These are phyloP conservation scores for Phytophthora pini DNA, from an alignment of 352 stramenopile genomes.

Conservation along the genomic window DNA sequence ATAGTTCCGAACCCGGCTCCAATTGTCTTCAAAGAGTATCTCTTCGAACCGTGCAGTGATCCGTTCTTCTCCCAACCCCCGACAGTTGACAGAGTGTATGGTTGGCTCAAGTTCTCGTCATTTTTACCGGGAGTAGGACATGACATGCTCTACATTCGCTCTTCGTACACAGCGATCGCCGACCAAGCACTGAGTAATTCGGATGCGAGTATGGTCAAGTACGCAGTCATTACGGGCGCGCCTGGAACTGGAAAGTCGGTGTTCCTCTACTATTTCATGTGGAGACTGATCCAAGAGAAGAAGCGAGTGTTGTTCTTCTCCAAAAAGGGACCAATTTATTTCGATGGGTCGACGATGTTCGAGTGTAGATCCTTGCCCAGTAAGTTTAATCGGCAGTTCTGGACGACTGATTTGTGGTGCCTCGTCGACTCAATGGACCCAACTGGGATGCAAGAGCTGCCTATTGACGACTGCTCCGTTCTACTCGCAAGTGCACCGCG, in stretches of 20 bases:
- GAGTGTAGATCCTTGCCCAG: slow-evolving; percentile 12
- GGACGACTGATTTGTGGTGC: slow-evolving; percentile 38
- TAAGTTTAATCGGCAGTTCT: slow-evolving; percentile 10
- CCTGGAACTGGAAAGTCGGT: not conserved
- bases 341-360: slow-evolving; percentile 32
- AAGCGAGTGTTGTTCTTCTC: slow-evolving; percentile 1
- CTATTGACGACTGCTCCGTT: not conserved
- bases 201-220: not conserved
- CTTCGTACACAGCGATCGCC: not conserved
- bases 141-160: not conserved
- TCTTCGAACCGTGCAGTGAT: not conserved
- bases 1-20: not conserved
- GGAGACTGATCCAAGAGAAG: too few species aligned
- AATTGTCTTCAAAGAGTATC: not conserved
- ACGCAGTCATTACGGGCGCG: not conserved
- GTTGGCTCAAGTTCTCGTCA: not conserved
- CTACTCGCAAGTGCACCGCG: not conserved
- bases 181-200: not conserved
- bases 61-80: not conserved
- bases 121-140: not conserved
- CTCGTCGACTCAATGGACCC: slow-evolving; percentile 36
- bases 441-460: slow-evolving; percentile 23
- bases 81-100: not conserved
- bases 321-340: slow-evolving; percentile 24
- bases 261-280: not conserved